These are phyloP conservation scores for Erodium maritimum DNA, from an alignment of 345 rosid species.

Conservation along the genomic window DNA sequence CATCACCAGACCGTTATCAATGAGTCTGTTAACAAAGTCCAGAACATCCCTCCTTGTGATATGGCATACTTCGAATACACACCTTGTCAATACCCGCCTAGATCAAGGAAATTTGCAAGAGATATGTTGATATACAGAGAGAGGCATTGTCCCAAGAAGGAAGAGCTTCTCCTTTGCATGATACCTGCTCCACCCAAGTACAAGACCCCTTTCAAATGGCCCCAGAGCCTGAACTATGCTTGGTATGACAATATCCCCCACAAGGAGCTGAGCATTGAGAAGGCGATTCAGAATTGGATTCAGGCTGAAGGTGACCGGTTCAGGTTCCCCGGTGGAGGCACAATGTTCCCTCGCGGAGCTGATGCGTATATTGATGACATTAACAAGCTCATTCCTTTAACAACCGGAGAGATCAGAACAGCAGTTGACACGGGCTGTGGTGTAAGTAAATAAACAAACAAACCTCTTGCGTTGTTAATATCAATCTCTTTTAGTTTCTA, in stretches of 20 bases:
- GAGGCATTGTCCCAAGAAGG: slow-evolving; percentile 78
- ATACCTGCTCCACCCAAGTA: slow-evolving; percentile 94
- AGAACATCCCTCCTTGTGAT: slow-evolving; percentile 55
- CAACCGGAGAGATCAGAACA: slow-evolving; percentile 64
- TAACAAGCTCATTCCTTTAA: slow-evolving; percentile 61
- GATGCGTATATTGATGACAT: slow-evolving; percentile 92
- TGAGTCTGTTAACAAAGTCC: slow-evolving; percentile 17
- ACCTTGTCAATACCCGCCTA: slow-evolving; percentile 66
- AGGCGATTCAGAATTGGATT: slow-evolving; percentile 96
- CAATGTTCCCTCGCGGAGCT: slow-evolving; percentile 91
- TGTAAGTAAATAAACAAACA: slow-evolving; percentile 40
- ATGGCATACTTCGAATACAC: slow-evolving; percentile 69
- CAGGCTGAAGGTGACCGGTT: slow-evolving; percentile 83
- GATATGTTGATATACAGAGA: slow-evolving; percentile 80
- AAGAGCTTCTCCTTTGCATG: slow-evolving; percentile 57
- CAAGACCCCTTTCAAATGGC: slow-evolving; percentile 95
- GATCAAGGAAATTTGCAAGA: slow-evolving; percentile 70
- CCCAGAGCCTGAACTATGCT: slow-evolving; percentile 87
- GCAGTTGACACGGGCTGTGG: slow-evolving; percentile 97
- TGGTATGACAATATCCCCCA: slow-evolving; percentile 98
- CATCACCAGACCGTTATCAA: slow-evolving; percentile 51
- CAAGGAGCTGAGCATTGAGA: slow-evolving; percentile 86
- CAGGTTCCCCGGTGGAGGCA: slow-evolving; percentile 96
- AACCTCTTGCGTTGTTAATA: not conserved
- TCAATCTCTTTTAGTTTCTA: not conserved